Base-by-base conservation (phyloP, 2,329 filamentous ascomycete species). In the Corinectria fuckeliana region DNA sequence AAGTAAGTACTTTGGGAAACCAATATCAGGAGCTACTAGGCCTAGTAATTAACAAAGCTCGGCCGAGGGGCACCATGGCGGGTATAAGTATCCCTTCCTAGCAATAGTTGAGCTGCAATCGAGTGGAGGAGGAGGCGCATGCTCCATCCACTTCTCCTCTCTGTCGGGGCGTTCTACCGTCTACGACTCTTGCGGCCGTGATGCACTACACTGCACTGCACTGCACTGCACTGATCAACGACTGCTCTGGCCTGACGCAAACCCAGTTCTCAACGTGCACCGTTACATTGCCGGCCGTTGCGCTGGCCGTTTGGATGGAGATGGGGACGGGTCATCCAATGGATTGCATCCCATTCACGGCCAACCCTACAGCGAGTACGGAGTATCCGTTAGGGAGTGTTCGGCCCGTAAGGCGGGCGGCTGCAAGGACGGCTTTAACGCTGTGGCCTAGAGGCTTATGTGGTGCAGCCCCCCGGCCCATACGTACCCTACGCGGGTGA, bases 81-180 rank as follows among this genome's bases (percentile, higher is more conserved):
- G 28, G 45, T 58, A 52, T 58, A 58, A 52, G 38, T 53, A 42
- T 32, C 30, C 13, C 11, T 42, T n/a, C 18, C 30, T 5, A 58
- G 41, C 38, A 44, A 52, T 39, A 52, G 44, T 32, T 39, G 21
- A 44, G 16, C 42, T 25, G 38, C 50, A 58, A 18, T 23, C 38
- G 25, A 32, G 30, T 45, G 44, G 50, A 50, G 44, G 36, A 50
- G 32, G 42, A 38, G 50, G 44, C 32, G 50, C 42, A 49, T 42
- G 50, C 56, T 49, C n/a, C 18, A 16, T 20, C 28, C 30, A 25
- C 39, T 50, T 21, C 11, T 23, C 21, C 42, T 34, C 21, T 18
- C 10, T 14, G 42, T 53, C 41, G 47, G 41, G 30, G 26, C 11
- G 28, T 52, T 52, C 18, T n/a, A n/a, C n/a, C n/a, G n/a, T n/a